Conservation (phyloP, 495 filamentous ascomycete genomes). For the Bryoglossum gracile region DNA sequence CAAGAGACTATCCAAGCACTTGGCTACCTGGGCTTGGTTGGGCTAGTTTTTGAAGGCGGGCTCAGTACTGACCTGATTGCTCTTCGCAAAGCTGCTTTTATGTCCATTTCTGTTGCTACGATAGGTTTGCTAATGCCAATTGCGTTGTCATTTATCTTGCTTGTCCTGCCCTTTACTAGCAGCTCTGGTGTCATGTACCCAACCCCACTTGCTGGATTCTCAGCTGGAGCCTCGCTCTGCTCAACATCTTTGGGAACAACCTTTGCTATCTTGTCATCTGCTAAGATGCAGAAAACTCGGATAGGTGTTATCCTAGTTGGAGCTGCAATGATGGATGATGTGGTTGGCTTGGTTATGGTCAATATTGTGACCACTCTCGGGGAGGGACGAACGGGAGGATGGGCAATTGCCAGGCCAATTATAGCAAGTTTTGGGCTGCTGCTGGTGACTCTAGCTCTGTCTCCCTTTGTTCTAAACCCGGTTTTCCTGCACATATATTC, state of each 20-base stretch:
- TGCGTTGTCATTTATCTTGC: slow-evolving; percentile 57
- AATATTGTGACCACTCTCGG: slow-evolving; percentile 46
- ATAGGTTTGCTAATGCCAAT: slow-evolving; percentile 62
- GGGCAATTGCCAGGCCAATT: slow-evolving; percentile 25
- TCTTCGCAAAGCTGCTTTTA: slow-evolving; percentile 50
- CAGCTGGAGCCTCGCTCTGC: slow-evolving; percentile 69
- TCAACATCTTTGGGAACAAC: slow-evolving; percentile 75
- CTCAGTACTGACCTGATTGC: slow-evolving; percentile 54
- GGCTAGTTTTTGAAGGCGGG: slow-evolving; percentile 62
- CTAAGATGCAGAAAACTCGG: slow-evolving; percentile 41
- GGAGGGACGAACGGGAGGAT: slow-evolving; percentile 15
- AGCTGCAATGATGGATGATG: slow-evolving; percentile 79
- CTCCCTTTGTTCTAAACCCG: slow-evolving; percentile 18
- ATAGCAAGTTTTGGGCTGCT: slow-evolving; percentile 26
- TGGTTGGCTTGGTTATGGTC: slow-evolving; percentile 74
- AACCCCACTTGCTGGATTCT: slow-evolving; percentile 44
- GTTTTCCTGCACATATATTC: slow-evolving; percentile 1
- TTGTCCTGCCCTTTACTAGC: slow-evolving; percentile 24
- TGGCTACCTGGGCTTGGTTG: slow-evolving; percentile 70
- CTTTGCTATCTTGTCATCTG: slow-evolving; percentile 61
- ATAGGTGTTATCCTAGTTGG: slow-evolving; percentile 62
- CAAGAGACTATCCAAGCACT: slow-evolving; percentile 56
- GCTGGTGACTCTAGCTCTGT: slow-evolving; percentile 14
- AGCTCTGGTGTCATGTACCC: slow-evolving; percentile 4
- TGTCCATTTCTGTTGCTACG: slow-evolving; percentile 53